Percentiles rank a stretch among this genome's conserved stretches.
These are phyloP conservation scores for Penicillium daleae DNA, from an alignment of 495 filamentous ascomycete genomes.

Conservation along the genomic window DNA sequence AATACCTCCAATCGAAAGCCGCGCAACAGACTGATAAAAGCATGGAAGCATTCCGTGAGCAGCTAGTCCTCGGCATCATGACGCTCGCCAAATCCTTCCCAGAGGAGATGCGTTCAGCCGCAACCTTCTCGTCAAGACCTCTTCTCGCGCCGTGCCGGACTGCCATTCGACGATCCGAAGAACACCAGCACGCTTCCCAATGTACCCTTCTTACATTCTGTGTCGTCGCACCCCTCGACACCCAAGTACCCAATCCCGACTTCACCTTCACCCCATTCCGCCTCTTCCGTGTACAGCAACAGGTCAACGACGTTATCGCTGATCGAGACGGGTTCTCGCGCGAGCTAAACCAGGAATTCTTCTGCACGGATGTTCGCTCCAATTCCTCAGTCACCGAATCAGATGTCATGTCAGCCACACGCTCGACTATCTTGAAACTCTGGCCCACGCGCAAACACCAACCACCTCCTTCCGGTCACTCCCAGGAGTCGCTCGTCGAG, in stretches of 20 bases:
- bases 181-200: slow-evolving; percentile 22
- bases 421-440: slow-evolving; percentile 34
- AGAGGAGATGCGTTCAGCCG: slow-evolving; percentile 48
- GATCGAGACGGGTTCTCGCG: slow-evolving; percentile 57
- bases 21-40: slow-evolving; percentile 34
- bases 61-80: slow-evolving; percentile 45
- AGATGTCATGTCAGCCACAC: slow-evolving; percentile 30
- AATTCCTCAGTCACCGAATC: slow-evolving; percentile 32
- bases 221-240: slow-evolving; percentile 56
- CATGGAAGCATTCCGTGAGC: slow-evolving; percentile 45
- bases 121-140: slow-evolving; percentile 53
- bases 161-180: slow-evolving; percentile 22
- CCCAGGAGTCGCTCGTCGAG: slow-evolving; percentile 39
- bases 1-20: slow-evolving; percentile 46
- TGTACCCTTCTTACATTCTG: slow-evolving; percentile 57
- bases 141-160: slow-evolving; percentile 49
- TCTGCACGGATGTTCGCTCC: slow-evolving; percentile 36
- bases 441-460: slow-evolving; percentile 36
- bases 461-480: slow-evolving; percentile 14
- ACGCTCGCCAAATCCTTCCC: slow-evolving; percentile 48
- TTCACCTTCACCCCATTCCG: slow-evolving; percentile 54
- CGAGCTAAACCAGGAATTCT: slow-evolving; percentile 40
- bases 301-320: slow-evolving; percentile 51
- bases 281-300: slow-evolving; percentile 61
- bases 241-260: slow-evolving; percentile 40